These are phyloP conservation scores for Pichia inconspicua DNA, from an alignment of 1,139 yeast genomes.

Conservation along the genomic window DNA sequence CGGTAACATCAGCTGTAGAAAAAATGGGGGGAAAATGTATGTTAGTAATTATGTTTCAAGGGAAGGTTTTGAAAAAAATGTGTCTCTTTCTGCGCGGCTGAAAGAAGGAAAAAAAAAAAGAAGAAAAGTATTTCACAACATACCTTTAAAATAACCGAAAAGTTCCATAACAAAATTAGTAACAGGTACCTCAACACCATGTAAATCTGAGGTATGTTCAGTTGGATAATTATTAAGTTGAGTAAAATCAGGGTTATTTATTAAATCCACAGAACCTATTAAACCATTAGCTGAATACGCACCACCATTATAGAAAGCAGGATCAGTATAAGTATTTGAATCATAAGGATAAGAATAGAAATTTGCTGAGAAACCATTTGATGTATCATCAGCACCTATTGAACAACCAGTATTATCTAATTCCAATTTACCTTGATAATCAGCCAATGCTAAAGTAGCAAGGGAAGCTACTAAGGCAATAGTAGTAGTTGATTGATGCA, in stretches of 20 bases:
- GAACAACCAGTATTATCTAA: not conserved
- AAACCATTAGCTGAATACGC: conserved; percentile 5
- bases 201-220: not conserved
- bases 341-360: conserved; percentile 7
- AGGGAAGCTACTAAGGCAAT: not conserved
- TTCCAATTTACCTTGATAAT: conserved; percentile 1
- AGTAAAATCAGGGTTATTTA: conserved; percentile 11
- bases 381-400: not conserved
- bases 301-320: conserved; percentile 7
- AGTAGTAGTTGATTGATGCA: not conserved
- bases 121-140: conserved; percentile 4
- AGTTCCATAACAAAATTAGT: conserved; percentile 23
- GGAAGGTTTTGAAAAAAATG: no score
- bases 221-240: not conserved
- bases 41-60: no score
- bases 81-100: not conserved
- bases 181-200: conserved; percentile 18
- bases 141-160: conserved; percentile 24
- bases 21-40: no score
- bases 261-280: conserved; percentile 5
- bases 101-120: not conserved
- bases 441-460: not conserved
- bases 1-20: conserved; percentile 19
- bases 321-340: not conserved
- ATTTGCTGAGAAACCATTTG: conserved; percentile 9